Base-by-base conservation (phyloP, 805 yeast species). In the Metschnikowia vanudenii region DNA sequence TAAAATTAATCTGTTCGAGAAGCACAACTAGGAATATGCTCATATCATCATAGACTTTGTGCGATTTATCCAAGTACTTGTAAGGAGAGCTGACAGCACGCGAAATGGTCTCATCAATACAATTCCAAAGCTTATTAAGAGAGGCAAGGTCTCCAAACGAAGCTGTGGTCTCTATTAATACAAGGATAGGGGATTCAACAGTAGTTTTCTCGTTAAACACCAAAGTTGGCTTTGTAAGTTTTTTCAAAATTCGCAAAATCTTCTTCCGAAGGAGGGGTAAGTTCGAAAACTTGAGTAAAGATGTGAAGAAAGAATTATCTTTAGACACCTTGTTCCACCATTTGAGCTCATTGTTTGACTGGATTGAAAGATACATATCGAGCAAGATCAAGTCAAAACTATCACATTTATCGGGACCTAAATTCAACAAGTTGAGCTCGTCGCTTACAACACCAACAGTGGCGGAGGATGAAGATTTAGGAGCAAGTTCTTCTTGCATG, bases 31-130 rank as follows among this genome's bases (percentile, higher is more conserved):
- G 51, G 41, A 72, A 68, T 16, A 80, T 54, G 52, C 73, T 65
- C 11, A 61, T 44, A 45, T 66, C 68, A 5, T 54, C 43, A 39
- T 61, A 68, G n/a, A 52, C 50, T 10, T 54, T 32, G 45, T 67
- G 71, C 2, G 71, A 62, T 16, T 61, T 47, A 59, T 92, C 97
- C 43, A 88, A 76, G 56, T 90, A 92, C 59, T 87, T 89, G 67
- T 85, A 94, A 0, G 98, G 97, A 0, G 89, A 66, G 51, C 79
- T 76, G 31, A 84, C 76, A 50, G 84, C 75, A 51, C 97, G 76
- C 1, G 88, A 73, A 26, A 89, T 74, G 0, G 88, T 69, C 61
- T 91, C 94, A 59, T 92, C 96, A 6, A 92, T 52, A 26, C 88
- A 62, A 10, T 68, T 69, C 84, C 88, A 84, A 2, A 89, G 59